Base-by-base conservation (phyloP, 2,329 filamentous ascomycete species). In the Erysiphe pulchra region DNA sequence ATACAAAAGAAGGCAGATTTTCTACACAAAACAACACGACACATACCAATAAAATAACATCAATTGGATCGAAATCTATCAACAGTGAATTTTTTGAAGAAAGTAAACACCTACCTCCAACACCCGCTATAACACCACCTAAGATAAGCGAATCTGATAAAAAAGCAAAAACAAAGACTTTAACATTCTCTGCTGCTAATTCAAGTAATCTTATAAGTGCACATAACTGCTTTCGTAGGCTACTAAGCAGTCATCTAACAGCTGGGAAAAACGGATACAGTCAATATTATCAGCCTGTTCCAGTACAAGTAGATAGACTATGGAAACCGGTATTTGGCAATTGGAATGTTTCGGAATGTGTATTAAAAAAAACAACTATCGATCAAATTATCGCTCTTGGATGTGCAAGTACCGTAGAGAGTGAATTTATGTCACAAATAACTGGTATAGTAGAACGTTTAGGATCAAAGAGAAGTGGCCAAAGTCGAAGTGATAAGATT, bases 321-420 rank as follows among this genome's bases (percentile, higher is more conserved):
- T 59, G 55, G 56, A 59, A 58, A 41, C 54, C 56, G 4, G 51
- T 58, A 7, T 59, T 60, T 38, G 49, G 50, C 20, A 53, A 52
- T 41, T 51, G 53, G 18, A 48, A 51, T 10, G 46, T 42, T 16
- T 45, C 48, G 3, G 47, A 34, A 31, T 38, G 48, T 43, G 49
- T 49, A 8, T 47, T 57, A 5, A 57, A 61, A 28, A 58, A 57
- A 12, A 60, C 62, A 32, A 64, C 62, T 34, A 58, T 73, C 12
- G 71, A 77, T 51, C 63, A 75, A 43, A 72, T 78, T 3, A 56
- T 78, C 12, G 73, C 73, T 2, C 61, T 78, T 17, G 73, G 74
- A 3, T 65, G 66, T 4, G 70, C 77, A 50, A 61, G 62, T 20
- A 67, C 65, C 2, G 71, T 76, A 1, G 63, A 63, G 30, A 66